phyloP scores from a whole-genome alignment of 192 early-diverging fungal species.

The Glomus cerebriforme region DNA sequence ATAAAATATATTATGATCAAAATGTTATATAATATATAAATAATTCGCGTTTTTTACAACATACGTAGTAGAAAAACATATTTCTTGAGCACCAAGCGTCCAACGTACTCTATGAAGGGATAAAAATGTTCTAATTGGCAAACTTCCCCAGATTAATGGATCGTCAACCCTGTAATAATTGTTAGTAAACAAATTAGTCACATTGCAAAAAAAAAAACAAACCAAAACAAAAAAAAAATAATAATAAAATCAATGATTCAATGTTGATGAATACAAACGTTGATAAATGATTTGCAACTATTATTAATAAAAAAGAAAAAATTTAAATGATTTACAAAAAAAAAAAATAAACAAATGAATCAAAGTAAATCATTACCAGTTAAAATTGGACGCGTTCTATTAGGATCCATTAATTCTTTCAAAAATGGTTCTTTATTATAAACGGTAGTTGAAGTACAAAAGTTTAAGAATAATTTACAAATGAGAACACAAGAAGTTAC shows the following conservation, averaged over 20 bases:
- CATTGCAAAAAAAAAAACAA: not conserved
- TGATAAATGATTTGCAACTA: constrained; percentile 76
- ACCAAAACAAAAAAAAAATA: not conserved
- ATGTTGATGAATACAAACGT: constrained; percentile 44
- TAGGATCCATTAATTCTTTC: constrained; percentile 51
- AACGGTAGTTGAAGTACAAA: constrained; percentile 38
- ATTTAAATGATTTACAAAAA: not conserved
- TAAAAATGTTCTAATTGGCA: constrained; percentile 59
- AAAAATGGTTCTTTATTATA: constrained; percentile 65
- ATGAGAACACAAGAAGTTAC: constrained; percentile 35
- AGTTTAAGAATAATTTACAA: constrained; percentile 39
- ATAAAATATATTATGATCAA: not conserved
- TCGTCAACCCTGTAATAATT: constrained; percentile 58
- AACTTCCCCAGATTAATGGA: constrained; percentile 72
- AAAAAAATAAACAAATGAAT: not conserved
- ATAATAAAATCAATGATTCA: not conserved
- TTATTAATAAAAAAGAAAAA: not conserved
- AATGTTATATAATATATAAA: too few species aligned
- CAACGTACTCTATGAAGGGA: constrained; percentile 64
- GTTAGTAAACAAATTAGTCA: too few species aligned
- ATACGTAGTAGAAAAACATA: constrained; percentile 77
- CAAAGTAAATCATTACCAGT: too few species aligned
- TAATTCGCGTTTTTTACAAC: constrained; percentile 6
- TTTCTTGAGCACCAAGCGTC: constrained; percentile 86
- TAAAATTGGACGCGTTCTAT: constrained; percentile 61